A percentile compares a stretch with the other conserved stretches of the same genome.
phyloP scores from a whole-genome alignment of 2,329 filamentous ascomycete genomes.

The Scytalidium lignicola region DNA sequence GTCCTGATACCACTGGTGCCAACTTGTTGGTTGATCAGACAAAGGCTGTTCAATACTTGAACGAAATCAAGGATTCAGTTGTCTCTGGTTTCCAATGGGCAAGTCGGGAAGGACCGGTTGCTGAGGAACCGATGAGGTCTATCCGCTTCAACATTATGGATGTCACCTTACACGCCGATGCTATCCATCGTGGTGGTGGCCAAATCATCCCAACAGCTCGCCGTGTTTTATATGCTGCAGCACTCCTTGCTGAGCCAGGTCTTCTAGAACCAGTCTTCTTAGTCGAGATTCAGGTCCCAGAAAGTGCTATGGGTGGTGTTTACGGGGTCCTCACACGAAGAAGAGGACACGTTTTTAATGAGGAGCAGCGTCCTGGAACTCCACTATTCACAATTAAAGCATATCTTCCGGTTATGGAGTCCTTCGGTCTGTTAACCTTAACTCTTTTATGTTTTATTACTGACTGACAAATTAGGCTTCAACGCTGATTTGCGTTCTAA shows the following conservation, averaged over 20 bases:
- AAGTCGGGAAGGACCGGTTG: conserved; percentile 92
- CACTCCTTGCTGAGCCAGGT: conserved; percentile 84
- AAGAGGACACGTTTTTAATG: conserved; percentile 98
- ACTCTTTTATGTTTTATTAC: neutral
- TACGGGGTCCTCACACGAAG: conserved; percentile 97
- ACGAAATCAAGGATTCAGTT: conserved; percentile 99
- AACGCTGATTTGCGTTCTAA: conserved; percentile 90
- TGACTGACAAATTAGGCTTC: conserved; percentile 47
- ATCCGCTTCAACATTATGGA: conserved; percentile 99
- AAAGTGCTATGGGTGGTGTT: conserved; percentile 99
- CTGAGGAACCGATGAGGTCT: conserved; percentile 96
- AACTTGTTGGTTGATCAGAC: conserved; percentile 99
- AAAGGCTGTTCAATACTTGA: conserved; percentile 99
- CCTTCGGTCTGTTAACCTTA: conserved; percentile 62
- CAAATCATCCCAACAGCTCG: conserved; percentile 97
- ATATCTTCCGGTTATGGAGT: conserved; percentile 94
- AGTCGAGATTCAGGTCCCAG: conserved; percentile 98
- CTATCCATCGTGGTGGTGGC: conserved; percentile 98
- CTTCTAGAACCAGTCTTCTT: conserved; percentile 97
- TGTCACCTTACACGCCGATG: conserved; percentile 99
- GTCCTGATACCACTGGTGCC: conserved; percentile 94
- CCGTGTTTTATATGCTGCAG: conserved; percentile 92
- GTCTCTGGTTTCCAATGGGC: conserved; percentile 99
- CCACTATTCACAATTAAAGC: conserved; percentile 99
- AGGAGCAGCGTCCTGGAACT: conserved; percentile 97